phyloP scores from a whole-genome alignment of 306 rosid genomes.

The Dicorynia guianensis region DNA sequence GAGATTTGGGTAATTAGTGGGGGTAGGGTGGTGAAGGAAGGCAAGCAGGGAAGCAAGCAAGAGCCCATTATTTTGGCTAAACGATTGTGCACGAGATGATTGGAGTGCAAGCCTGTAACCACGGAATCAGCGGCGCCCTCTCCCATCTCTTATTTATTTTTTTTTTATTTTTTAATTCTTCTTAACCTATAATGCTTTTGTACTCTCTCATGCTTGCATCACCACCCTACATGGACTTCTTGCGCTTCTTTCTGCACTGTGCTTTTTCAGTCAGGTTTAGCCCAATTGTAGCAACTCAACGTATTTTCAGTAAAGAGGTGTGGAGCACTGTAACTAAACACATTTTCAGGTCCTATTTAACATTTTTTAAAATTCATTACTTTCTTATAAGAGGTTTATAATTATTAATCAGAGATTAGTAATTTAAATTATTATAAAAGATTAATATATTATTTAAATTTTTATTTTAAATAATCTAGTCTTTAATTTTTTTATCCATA shows the following conservation, averaged over 20 bases:
- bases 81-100: slow-evolving; percentile 76
- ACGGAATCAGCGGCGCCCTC: slow-evolving; percentile 81
- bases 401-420: no score
- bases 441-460: no score
- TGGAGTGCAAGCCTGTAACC: slow-evolving; percentile 93
- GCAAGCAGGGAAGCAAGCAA: slow-evolving; percentile 40
- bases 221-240: slow-evolving; percentile 59
- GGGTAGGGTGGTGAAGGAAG: slow-evolving; percentile 29
- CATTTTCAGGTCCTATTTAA: no score
- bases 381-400: no score
- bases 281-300: slow-evolving; percentile 20
- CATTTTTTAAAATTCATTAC: no score
- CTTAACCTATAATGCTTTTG: slow-evolving; percentile 1
- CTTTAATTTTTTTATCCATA: no score
- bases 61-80: slow-evolving; percentile 65
- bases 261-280: not conserved
- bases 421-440: no score
- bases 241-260: slow-evolving; percentile 40
- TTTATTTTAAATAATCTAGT: no score
- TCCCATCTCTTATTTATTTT: slow-evolving; percentile 19
- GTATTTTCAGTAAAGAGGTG: no score
- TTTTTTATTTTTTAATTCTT: not conserved
- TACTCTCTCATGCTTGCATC: slow-evolving; percentile 51
- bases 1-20: no score
- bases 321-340: no score